A percentile compares a stretch with the other conserved stretches of the same genome.
These are phyloP conservation scores for Paramecium pentaurelia DNA, from an alignment of 73 alveolate genomes.

Conservation along the genomic window DNA sequence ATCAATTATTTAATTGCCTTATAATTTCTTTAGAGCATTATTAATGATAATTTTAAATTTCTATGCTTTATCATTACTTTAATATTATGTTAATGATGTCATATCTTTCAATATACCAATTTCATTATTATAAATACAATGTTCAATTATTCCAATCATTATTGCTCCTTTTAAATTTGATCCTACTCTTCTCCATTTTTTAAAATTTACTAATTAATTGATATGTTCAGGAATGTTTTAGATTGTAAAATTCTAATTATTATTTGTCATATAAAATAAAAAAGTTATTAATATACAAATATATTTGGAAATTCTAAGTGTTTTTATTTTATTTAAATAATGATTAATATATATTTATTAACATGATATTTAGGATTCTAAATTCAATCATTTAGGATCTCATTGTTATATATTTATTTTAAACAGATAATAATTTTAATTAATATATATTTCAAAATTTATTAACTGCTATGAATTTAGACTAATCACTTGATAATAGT, in stretches of 20 bases:
- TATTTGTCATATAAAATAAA: not conserved
- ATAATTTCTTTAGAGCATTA: not conserved
- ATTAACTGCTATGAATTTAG: conserved; percentile 3
- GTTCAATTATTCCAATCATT: not conserved
- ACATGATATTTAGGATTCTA: no score
- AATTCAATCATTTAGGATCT: not conserved
- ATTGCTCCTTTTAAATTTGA: not conserved
- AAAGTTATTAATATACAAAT: not conserved
- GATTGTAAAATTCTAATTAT: not conserved
- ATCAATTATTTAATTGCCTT: not conserved
- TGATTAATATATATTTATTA: no score
- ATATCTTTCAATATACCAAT: not conserved
- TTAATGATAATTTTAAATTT: not conserved
- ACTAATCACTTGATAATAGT: not conserved
- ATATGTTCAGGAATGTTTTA: not conserved
- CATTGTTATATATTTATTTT: not conserved
- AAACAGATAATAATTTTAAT: not conserved
- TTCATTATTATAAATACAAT: not conserved
- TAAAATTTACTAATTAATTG: not conserved
- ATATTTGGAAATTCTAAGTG: no score
- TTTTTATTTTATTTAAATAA: no score
- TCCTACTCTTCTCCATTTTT: not conserved
- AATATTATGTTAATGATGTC: not conserved
- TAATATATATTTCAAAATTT: not conserved
- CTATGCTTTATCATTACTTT: not conserved